Percentiles rank a stretch among this genome's conserved stretches.
These are phyloP conservation scores for Suhomyces chickasaworum DNA, from an alignment of 1,139 yeast genomes.

Conservation along the genomic window DNA sequence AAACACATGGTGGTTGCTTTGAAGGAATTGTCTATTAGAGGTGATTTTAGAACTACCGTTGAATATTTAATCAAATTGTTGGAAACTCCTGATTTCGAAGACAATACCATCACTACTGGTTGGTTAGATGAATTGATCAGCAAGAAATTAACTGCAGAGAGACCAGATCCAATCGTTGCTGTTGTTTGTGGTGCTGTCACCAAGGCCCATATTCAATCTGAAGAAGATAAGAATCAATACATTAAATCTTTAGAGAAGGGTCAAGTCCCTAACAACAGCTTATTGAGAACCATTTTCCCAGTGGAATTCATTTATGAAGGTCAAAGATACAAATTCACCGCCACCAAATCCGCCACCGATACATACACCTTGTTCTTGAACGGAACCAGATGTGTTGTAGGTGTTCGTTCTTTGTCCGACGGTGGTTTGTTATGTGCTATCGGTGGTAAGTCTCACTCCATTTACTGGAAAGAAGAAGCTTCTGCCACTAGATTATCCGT, in stretches of 20 bases:
- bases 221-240: slow-evolving; percentile 70
- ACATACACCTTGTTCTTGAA: slow-evolving; percentile 86
- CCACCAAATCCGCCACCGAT: slow-evolving; percentile 86
- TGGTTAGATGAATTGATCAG: slow-evolving; percentile 97
- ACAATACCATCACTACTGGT: slow-evolving; percentile 95
- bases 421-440: slow-evolving; percentile 89
- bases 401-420: slow-evolving; percentile 84
- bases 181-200: slow-evolving; percentile 97
- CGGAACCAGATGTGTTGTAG: slow-evolving; percentile 87
- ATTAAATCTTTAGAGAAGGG: slow-evolving; percentile 83
- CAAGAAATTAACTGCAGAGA: slow-evolving; percentile 90
- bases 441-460: slow-evolving; percentile 91
- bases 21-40: slow-evolving; percentile 93
- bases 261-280: slow-evolving; percentile 83
- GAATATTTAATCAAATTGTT: slow-evolving; percentile 92
- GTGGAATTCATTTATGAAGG: slow-evolving; percentile 96
- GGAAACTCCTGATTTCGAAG: slow-evolving; percentile 96
- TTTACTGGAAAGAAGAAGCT: slow-evolving; percentile 97
- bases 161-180: slow-evolving; percentile 90
- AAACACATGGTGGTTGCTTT: slow-evolving; percentile 98
- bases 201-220: slow-evolving; percentile 82
- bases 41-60: slow-evolving; percentile 97
- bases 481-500: slow-evolving; percentile 95
- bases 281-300: slow-evolving; percentile 84
- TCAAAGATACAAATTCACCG: slow-evolving; percentile 88